These are phyloP conservation scores for Olyra latifolia DNA, from an alignment of 176 grass and related monocot genomes.

Conservation along the genomic window DNA sequence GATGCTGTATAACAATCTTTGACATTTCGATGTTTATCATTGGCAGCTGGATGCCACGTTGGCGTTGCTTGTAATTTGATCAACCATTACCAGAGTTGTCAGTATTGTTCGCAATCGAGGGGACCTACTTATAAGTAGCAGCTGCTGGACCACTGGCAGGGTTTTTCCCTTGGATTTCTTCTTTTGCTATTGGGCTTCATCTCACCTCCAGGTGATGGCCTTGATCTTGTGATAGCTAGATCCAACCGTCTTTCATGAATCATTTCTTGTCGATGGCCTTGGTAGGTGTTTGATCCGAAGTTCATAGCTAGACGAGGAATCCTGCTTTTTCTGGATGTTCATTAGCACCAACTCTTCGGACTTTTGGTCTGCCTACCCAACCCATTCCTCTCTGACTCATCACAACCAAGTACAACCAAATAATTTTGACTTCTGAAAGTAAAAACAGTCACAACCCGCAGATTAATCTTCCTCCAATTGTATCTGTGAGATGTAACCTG, in stretches of 20 bases:
- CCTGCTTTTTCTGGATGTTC: slow-evolving; percentile 1
- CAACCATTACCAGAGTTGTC: slow-evolving; percentile 87
- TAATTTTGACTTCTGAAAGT: slow-evolving; percentile 52
- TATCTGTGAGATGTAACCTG: slow-evolving; percentile 35
- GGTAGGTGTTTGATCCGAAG: slow-evolving; percentile 47
- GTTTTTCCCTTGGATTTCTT: slow-evolving; percentile 69
- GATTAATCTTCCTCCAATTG: slow-evolving; percentile 5
- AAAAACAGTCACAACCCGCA: not conserved
- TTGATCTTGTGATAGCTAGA: slow-evolving; percentile 75
- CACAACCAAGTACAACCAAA: slow-evolving; percentile 45
- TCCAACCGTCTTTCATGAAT: slow-evolving; percentile 87
- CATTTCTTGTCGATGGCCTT: slow-evolving; percentile 87
- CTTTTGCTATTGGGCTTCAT: slow-evolving; percentile 85
- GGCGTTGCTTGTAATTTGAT: slow-evolving; percentile 69
- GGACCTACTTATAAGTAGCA: slow-evolving; percentile 79
- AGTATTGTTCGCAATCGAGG: slow-evolving; percentile 81
- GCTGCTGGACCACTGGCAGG: slow-evolving; percentile 87
- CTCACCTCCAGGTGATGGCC: slow-evolving; percentile 74
- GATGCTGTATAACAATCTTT: too few species aligned
- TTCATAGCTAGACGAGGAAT: not conserved
- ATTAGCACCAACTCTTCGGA: slow-evolving; percentile 49
- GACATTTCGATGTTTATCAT: too few species aligned
- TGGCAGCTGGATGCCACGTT: too few species aligned
- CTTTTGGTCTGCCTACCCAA: slow-evolving; percentile 77
- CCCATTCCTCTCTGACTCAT: slow-evolving; percentile 72